Percentiles rank a stretch among this genome's conserved stretches.
Evolutionary conservation across 306 rosid genomes (phyloP).

Genomic region (Glycine soja): DNA sequence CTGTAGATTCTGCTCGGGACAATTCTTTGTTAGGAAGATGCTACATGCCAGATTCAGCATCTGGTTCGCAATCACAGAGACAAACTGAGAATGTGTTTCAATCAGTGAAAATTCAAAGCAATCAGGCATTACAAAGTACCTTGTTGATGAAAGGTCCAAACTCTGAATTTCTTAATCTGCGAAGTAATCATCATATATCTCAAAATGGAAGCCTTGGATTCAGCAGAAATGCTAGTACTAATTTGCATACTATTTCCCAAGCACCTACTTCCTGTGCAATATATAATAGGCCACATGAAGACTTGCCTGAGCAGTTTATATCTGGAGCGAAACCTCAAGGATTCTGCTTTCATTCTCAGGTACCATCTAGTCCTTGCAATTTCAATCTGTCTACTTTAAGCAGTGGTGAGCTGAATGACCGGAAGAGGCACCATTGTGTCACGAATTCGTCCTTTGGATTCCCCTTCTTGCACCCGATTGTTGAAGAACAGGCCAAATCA

Average conservation of each 20-base stretch:
- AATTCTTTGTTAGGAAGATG: slow-evolving; percentile 45
- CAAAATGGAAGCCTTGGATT: slow-evolving; percentile 52
- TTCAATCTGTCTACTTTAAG: slow-evolving; percentile 45
- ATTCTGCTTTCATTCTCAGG: slow-evolving; percentile 50
- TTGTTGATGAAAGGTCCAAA: slow-evolving; percentile 45
- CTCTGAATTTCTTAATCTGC: slow-evolving; percentile 43
- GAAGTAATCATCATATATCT: slow-evolving; percentile 36
- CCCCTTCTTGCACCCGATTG: slow-evolving; percentile 64
- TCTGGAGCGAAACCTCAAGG: slow-evolving; percentile 59
- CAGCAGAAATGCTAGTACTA: slow-evolving; percentile 47
- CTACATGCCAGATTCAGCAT: slow-evolving; percentile 49
- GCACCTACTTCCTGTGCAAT: slow-evolving; percentile 51
- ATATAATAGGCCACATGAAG: slow-evolving; percentile 41
- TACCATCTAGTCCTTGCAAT: slow-evolving; percentile 50
- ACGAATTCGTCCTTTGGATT: slow-evolving; percentile 53
- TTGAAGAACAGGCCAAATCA: slow-evolving; percentile 55
- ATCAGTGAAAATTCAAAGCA: slow-evolving; percentile 46
- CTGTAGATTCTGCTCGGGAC: slow-evolving; percentile 45
- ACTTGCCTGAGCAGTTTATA: slow-evolving; percentile 46
- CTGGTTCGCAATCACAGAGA: slow-evolving; percentile 46
- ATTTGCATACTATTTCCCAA: slow-evolving; percentile 47
- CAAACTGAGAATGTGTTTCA: slow-evolving; percentile 47
- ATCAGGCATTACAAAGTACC: slow-evolving; percentile 45
- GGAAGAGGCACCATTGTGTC: slow-evolving; percentile 49
- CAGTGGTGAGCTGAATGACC: slow-evolving; percentile 50